Percentiles rank a stretch among this genome's conserved stretches.
Conservation (phyloP, 371 early-diverging fungal species). For the Smittium mucronatum region DNA sequence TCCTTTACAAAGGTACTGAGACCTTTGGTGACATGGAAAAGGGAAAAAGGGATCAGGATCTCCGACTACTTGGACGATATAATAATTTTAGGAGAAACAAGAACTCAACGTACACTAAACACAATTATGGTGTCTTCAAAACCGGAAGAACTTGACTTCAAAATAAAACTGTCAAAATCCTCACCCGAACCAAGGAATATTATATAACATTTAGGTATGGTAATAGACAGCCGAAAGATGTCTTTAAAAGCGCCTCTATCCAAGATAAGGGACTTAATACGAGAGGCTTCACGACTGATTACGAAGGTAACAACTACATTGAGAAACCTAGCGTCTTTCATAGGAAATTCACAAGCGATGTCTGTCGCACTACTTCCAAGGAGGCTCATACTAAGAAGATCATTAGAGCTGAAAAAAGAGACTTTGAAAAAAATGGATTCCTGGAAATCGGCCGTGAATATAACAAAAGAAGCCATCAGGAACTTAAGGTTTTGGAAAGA, state of each 20-base stretch:
- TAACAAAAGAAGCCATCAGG: neutral
- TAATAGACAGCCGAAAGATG: constrained; percentile 23
- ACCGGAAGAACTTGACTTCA: constrained; percentile 19
- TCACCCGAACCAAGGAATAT: constrained; percentile 24
- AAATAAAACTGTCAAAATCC: constrained; percentile 21
- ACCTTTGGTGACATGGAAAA: constrained; percentile 24
- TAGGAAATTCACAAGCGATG: constrained; percentile 10
- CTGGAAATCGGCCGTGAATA: neutral
- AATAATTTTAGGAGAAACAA: constrained; percentile 15
- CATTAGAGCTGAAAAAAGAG: neutral
- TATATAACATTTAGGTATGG: constrained; percentile 28
- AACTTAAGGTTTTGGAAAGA: neutral
- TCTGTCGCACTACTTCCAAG: neutral
- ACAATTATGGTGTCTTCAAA: constrained; percentile 19
- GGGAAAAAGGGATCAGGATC: constrained; percentile 26
- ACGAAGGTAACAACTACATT: neutral
- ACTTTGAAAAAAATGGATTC: neutral
- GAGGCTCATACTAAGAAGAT: neutral
- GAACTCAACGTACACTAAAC: neutral
- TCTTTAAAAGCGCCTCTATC: neutral
- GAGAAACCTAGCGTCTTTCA: constrained; percentile 12
- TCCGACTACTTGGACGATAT: constrained; percentile 32
- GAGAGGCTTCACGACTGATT: neutral
- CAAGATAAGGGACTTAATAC: neutral
- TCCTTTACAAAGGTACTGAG: constrained; percentile 35